phyloP scores from a whole-genome alignment of 1,284 basidiomycete species.

The Leccinum subrobustum region DNA sequence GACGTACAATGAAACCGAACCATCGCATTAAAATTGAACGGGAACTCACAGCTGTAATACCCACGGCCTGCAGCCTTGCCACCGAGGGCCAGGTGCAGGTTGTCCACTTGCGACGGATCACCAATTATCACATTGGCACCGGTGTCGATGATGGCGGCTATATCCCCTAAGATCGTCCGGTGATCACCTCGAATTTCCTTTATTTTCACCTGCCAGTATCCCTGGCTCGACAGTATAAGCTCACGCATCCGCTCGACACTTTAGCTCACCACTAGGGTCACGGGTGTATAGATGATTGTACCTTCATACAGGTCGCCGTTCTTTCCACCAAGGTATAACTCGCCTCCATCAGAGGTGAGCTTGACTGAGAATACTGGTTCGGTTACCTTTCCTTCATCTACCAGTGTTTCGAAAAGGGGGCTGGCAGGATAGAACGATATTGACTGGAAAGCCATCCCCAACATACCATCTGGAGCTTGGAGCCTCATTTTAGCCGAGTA shows the following conservation, averaged over 20 bases:
- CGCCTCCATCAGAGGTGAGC: too few relatives aligned
- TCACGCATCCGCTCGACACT: too few relatives aligned
- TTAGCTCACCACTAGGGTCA: not conserved
- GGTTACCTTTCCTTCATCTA: too few relatives aligned
- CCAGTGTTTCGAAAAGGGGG: not conserved
- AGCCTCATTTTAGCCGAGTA: not conserved
- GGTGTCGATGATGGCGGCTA: not conserved
- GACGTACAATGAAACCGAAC: not conserved
- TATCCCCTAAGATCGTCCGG: not conserved
- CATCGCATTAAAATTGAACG: not conserved
- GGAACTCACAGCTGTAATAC: not conserved
- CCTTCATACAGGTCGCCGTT: too few relatives aligned
- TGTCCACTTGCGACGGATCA: not conserved
- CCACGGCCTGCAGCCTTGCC: not conserved
- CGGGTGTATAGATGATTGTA: too few relatives aligned
- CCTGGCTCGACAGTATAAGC: not conserved
- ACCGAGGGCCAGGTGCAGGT: not conserved
- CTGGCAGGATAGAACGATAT: not conserved
- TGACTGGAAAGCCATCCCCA: not conserved
- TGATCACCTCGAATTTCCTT: not conserved
- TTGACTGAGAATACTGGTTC: too few relatives aligned
- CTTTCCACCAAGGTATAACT: too few relatives aligned
- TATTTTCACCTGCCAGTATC: not conserved
- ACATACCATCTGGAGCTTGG: not conserved
- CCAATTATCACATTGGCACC: not conserved